Evolutionary conservation across 2,329 filamentous ascomycete genomes (phyloP).

Genomic region (Calonectria hawksworthii): DNA sequence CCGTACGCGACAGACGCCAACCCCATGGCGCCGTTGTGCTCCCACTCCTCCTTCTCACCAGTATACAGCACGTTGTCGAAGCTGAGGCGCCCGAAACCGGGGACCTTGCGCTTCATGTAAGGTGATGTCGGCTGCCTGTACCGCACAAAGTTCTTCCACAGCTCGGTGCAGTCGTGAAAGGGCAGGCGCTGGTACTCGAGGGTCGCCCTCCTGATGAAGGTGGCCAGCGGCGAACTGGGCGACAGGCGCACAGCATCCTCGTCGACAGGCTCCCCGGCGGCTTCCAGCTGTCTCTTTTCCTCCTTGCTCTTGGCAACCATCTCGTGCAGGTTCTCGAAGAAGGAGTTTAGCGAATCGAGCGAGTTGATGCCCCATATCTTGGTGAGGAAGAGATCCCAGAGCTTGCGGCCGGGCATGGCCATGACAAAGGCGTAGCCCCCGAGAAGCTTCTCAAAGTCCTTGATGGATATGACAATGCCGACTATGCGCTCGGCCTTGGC

Average conservation of each 20-base stretch:
- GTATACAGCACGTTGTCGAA: slow-evolving; percentile 69
- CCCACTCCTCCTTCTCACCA: slow-evolving; percentile 66
- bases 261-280: slow-evolving; percentile 58
- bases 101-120: slow-evolving; percentile 74
- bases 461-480: slow-evolving; percentile 67
- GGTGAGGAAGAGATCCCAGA: slow-evolving; percentile 89
- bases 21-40: slow-evolving; percentile 57
- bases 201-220: slow-evolving; percentile 81
- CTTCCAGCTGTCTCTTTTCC: slow-evolving; percentile 68
- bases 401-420: slow-evolving; percentile 78
- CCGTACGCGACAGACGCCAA: slow-evolving; percentile 66
- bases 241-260: slow-evolving; percentile 73
- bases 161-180: slow-evolving; percentile 81
- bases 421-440: slow-evolving; percentile 64
- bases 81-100: slow-evolving; percentile 68
- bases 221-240: slow-evolving; percentile 83
- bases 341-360: slow-evolving; percentile 82
- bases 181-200: slow-evolving; percentile 85
- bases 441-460: slow-evolving; percentile 72
- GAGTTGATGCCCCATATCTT: slow-evolving; percentile 89
- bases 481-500: slow-evolving; percentile 64
- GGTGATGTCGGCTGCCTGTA: slow-evolving; percentile 83
- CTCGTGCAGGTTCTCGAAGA: slow-evolving; percentile 73
- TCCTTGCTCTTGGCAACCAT: slow-evolving; percentile 75
- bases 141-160: slow-evolving; percentile 87